Evolutionary conservation across 1,284 basidiomycete species (phyloP), one percentile per base, ranked within the genome.

Genomic region (Irpex sp.): DNA sequence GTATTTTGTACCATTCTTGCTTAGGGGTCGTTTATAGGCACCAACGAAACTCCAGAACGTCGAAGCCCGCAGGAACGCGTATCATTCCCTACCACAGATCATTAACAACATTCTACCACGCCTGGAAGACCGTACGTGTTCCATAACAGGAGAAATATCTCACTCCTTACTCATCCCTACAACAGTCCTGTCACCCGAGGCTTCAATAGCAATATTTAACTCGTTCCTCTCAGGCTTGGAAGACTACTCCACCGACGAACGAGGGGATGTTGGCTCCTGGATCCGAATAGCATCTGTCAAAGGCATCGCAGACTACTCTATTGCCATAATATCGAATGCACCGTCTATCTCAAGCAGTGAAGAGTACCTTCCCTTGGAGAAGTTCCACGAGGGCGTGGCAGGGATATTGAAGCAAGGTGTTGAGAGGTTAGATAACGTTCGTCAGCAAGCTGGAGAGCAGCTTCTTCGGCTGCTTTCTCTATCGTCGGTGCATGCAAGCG

Each of bases 241-340:
- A 16, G 96, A 99, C 77, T 98, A 98, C 71, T 89, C 93, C 1
- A 87, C 85, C 36, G 97, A 99, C 71, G 91, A 97, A 73, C 84
- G 97, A 61, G 97, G 97, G 4, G 97, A 99, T 71, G 92, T 99
- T 23, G 97, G 97, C 33, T 98, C 96, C 0, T 98, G 96, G 96
- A 84, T 97, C 35, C 89, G 97, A 57, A 81, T 91, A n/a, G 80
- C 86, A 48, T 87, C 86, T 69, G 78, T 93, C 64, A 80, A 80
- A 56, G 86, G 88, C 16, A 69, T 94, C 64, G 77, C 81, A 21
- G 75, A 77, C 3, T 73, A 83, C 63, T 76, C 78, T 49, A 75
- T 77, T 67, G 75, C 79, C 48, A 67, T 89, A 9, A 75, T 87
- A 62, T 68, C 71, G 16, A 69, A 77, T 55, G 80, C 81, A 28